phyloP scores from a whole-genome alignment of 306 rosid species.

The Adenanthera pavonina region DNA sequence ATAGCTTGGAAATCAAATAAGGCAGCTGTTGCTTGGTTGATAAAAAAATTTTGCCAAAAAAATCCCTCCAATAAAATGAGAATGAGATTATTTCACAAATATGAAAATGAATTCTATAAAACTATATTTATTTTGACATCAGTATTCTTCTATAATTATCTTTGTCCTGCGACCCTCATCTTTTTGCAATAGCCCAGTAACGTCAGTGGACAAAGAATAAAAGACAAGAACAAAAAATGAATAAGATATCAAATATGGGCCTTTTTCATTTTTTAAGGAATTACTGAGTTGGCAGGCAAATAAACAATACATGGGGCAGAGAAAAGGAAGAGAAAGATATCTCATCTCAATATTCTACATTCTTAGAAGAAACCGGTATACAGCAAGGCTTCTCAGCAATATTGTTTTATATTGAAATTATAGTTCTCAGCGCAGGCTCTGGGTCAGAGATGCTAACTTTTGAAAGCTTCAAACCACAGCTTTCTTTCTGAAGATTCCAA shows the following conservation, averaged over 20 bases:
- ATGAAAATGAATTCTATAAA: background rate
- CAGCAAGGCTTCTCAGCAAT: background rate
- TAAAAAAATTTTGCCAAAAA: too few relatives aligned
- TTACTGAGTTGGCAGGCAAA: background rate
- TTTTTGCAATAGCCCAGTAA: too few relatives aligned
- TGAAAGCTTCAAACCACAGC: background rate
- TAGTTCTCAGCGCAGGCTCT: background rate
- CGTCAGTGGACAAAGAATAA: too few relatives aligned
- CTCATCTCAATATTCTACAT: background rate
- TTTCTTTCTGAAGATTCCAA: too few relatives aligned
- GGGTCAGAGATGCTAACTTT: background rate
- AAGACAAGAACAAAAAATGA: background rate
- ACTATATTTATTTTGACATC: background rate
- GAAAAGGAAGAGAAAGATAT: background rate
- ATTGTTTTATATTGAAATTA: background rate
- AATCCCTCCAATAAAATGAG: background rate
- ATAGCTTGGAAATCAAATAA: too few relatives aligned
- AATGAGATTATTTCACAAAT: background rate
- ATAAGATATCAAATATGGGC: background rate
- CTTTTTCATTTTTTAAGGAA: background rate
- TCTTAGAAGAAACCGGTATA: background rate
- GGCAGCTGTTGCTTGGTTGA: too few relatives aligned
- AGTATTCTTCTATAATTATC: too few relatives aligned
- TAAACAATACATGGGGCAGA: background rate
- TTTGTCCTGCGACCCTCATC: background rate